Conservation (phyloP, 2,329 filamentous ascomycete genomes). For the Endoconidiophora laricicola region DNA sequence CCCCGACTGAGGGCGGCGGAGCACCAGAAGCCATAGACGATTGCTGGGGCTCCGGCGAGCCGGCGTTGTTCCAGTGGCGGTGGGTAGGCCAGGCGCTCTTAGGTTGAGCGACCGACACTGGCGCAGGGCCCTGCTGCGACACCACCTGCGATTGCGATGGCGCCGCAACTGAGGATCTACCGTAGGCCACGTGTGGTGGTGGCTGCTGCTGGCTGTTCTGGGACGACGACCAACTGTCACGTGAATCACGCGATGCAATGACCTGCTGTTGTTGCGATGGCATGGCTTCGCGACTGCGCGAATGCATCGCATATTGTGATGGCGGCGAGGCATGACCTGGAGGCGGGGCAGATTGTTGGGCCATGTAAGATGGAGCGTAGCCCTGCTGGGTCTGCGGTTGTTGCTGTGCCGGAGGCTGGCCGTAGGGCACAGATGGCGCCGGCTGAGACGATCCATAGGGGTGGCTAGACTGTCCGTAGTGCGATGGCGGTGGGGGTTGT, state of each 20-base stretch:
- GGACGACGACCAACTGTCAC: not conserved
- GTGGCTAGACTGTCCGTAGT: not conserved
- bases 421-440: conserved; percentile 9
- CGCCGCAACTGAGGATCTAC: not conserved
- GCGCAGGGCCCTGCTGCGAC: not conserved
- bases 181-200: not conserved
- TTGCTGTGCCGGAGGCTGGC: conserved; percentile 14
- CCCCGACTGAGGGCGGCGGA: not conserved
- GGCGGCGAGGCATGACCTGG: conserved; percentile 13
- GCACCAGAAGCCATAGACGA: not conserved
- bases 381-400: conserved; percentile 19
- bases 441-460: conserved; percentile 7
- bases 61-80: not conserved
- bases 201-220: not conserved
- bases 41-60: not conserved
- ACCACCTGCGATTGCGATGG: not conserved
- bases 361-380: conserved; percentile 3
- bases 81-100: not conserved
- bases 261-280: not conserved
- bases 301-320: conserved; percentile 6
- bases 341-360: conserved; percentile 8
- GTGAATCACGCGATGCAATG: conserved; percentile 1
- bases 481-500: conserved; percentile 15
- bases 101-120: not conserved
- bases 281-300: conserved; percentile 2